Evolutionary conservation across 768 basidiomycete species (phyloP), one percentile per base, ranked within the genome.

Genomic region (Mrakia gelida): DNA sequence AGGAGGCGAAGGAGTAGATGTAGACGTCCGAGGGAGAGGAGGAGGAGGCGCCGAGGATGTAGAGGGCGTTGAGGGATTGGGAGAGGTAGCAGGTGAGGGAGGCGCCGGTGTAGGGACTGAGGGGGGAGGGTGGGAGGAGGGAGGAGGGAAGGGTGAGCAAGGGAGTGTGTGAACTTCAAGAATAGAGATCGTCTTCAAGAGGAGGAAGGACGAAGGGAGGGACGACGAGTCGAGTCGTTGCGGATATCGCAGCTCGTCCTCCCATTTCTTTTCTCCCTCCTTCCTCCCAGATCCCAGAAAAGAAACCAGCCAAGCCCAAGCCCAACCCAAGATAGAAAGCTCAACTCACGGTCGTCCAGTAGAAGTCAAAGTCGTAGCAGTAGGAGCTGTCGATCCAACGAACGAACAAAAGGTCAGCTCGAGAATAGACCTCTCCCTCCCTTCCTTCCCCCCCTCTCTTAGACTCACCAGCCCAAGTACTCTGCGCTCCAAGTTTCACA

Each of bases 31-130:
- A 70, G 23, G 49, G 56, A 26, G 70, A 21, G 21, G 71, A 67
- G 13, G 75, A 26, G n/a, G 65, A 73, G 34, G 68, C 73, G 30
- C 68, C 74, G 63, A 79, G 62, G 63, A 75, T 56, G 65, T 71
- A 76, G 82, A 96, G 87, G 56, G 93, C 91, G 81, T 96, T 96
- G 82, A 87, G 87, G 85, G 90, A 95, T 89, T 82, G 82, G 43
- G 79, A 56, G 38, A 83, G 79, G 80, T 80, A 80, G 80, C 86
- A 86, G 67, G 84, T 84, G 0, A 84, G 82, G 80, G 84, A 82
- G 72, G 81, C 80, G 26, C 85, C 85, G 26, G 84, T 83, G 83
- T 85, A 86, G 11, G 85, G 84, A 28, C 83, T 83, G 78, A 1
- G 45, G 30, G 30, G 13, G 49, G 45, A 54, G n/a, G n/a, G n/a